Percentiles rank a stretch among this genome's conserved stretches.
phyloP scores from a whole-genome alignment of 768 basidiomycete genomes.

The Galerina marginata region DNA sequence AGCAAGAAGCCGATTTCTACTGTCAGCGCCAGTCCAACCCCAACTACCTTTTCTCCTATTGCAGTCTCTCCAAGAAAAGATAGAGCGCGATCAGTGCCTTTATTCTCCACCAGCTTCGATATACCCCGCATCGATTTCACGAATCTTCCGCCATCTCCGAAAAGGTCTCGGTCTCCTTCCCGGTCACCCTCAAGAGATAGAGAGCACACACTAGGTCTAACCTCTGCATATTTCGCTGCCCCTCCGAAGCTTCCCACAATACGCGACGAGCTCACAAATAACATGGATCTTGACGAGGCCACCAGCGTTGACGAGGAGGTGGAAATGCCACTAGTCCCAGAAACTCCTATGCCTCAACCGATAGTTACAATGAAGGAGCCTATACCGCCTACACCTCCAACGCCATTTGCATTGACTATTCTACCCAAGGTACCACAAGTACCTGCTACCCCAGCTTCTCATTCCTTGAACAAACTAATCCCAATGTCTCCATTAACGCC shows the following conservation, averaged over 20 bases:
- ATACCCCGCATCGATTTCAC: slow-evolving; percentile 47
- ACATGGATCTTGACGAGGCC: slow-evolving; percentile 16
- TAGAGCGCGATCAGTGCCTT: slow-evolving; percentile 53
- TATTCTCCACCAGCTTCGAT: slow-evolving; percentile 37
- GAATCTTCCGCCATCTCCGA: slow-evolving; percentile 47
- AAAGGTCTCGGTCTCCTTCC: slow-evolving; percentile 41
- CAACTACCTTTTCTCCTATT: slow-evolving; percentile 22
- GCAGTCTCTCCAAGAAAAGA: slow-evolving; percentile 28
- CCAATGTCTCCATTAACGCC: slow-evolving; percentile 53
- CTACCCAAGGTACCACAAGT: slow-evolving; percentile 1
- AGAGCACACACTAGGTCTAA: slow-evolving; percentile 37
- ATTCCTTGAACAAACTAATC: slow-evolving; percentile 23
- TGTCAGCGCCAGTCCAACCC: slow-evolving; percentile 25
- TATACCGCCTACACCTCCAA: slow-evolving; percentile 3
- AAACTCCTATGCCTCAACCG: not conserved
- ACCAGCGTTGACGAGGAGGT: slow-evolving; percentile 29
- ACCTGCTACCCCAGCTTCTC: slow-evolving; percentile 24
- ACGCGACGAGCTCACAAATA: slow-evolving; percentile 29
- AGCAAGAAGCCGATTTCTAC: slow-evolving; percentile 34
- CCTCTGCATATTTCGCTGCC: slow-evolving; percentile 20
- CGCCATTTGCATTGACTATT: not conserved
- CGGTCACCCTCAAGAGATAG: slow-evolving; percentile 50
- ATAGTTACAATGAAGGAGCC: slow-evolving; percentile 1
- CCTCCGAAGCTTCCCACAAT: slow-evolving; percentile 26
- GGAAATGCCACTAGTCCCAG: slow-evolving; percentile 18